Base-by-base conservation (phyloP, 441 rosid species). In the Erodium chrysanthum region DNA sequence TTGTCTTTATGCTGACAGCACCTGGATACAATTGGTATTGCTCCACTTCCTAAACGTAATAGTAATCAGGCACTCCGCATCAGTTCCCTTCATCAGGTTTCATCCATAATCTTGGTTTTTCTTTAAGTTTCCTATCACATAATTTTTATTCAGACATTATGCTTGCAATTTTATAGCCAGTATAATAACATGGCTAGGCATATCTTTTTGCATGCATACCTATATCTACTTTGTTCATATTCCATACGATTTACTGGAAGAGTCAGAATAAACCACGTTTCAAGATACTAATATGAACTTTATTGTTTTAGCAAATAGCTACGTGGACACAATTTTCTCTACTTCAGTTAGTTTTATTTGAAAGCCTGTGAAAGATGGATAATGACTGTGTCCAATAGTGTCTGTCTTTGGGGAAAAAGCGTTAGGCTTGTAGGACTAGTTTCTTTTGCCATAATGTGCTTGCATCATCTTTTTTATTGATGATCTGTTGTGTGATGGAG, bases 1-100 rank as follows among this genome's bases (percentile, higher is more conserved):
- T 67, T 22, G 17, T 66, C 44, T 40, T 65, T 66, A 12, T 63
- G 62, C 31, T 77, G 66, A 67, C 87, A 94, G 96, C 97, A 94
- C 80, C 88, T 94, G 50, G 94, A 91, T 75, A 76, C 89, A 15
- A 74, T 94, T 18, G 94, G 91, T 76, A 82, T 88, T 77, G 87
- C 94, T 82, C 79, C 91, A 18, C 99, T 94, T 71, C 97, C 92
- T 62, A 94, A 89, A 79, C 81, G 99, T 70, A 89, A 82, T 73
- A 83, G 79, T 82, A 86, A 84, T 75, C 97, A 91, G 84, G 84
- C 86, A 29, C 90, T 91, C 54, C 96, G 96, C 73, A 85, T 87
- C 76, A 89, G 96, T 83, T 94, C 98, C 66, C 92, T 94, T 73
- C 99, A 94, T 83, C 97, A 94, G 98, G 98, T 92, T 73, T 74